Base-by-base conservation (phyloP, 1,284 basidiomycete species). In the Phlebopus sp. region DNA sequence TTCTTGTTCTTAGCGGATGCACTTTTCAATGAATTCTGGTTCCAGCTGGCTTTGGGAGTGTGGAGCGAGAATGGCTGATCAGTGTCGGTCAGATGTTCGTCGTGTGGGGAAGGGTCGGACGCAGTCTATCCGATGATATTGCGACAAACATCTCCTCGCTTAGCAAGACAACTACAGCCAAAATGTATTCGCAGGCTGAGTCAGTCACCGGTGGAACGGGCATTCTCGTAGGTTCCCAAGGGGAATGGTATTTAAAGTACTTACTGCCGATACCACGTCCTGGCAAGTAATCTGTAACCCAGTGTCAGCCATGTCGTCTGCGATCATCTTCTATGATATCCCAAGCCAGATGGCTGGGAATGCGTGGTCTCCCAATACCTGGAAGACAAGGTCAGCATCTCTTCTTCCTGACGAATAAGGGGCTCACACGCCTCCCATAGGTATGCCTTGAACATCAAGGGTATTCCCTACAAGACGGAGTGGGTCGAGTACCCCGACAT, bases 401-500 rank as follows among this genome's bases (percentile, higher is more conserved):
- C n/a, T 11, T 23, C 36, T 14, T 27, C 25, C 8, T 18, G 17
- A 9, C 29, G 14, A 37, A 31, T 25, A 14, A 30, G 13, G 11
- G 21, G 19, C 43, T 49, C 17, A 0, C 17, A 6, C 29, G 32
- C 29, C 23, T 23, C 15, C 5, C 31, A 13, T 46, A 75, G 72
- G 51, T 62, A 64, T 23, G 59, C 63, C 5, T 57, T 73, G 13
- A 72, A 72, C 46, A 67, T 67, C 57, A 75, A 75, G 52, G 59
- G 59, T 7, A 30, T 74, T 34, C 58, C 69, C 8, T 59, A 73
- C 58, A 64, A 59, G 49, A 74, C 72, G 9, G 59, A 59, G 39
- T 73, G 69, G 68, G 54, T 74, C 14, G 64, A 69, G 37, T 69
- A 58, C 50, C 67, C 70, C 9, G 68, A 72, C 53, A 67, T 75